phyloP scores from a whole-genome alignment of 768 basidiomycete genomes.

The Macrolepiota albuminosa region DNA sequence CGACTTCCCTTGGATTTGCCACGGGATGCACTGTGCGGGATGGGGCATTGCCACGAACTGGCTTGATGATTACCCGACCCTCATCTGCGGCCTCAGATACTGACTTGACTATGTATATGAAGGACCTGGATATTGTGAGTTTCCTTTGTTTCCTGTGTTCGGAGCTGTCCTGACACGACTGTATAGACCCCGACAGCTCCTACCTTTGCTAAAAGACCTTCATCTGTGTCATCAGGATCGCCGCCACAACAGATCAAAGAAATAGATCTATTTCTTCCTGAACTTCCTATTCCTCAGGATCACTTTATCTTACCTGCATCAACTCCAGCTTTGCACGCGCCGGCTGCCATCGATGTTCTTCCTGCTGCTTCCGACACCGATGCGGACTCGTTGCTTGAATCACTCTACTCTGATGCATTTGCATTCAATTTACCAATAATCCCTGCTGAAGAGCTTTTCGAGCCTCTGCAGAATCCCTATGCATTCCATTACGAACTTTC shows the following conservation, averaged over 20 bases:
- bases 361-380: background rate
- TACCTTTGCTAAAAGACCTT: slow-evolving; percentile 12
- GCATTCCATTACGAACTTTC: slow-evolving; percentile 3
- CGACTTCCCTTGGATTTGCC: slow-evolving; percentile 27
- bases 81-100: slow-evolving; percentile 19
- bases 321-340: background rate
- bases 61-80: slow-evolving; percentile 15
- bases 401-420: slow-evolving; percentile 9
- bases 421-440: slow-evolving; percentile 2
- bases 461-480: slow-evolving; percentile 1
- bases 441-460: slow-evolving; percentile 5
- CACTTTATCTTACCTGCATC: slow-evolving; percentile 9
- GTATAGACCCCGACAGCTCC: slow-evolving; percentile 23
- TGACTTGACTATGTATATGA: slow-evolving; percentile 17
- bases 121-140: slow-evolving; percentile 26
- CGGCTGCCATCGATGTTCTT: background rate
- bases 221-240: background rate
- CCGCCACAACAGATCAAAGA: background rate
- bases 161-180: background rate
- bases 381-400: slow-evolving; percentile 7
- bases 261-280: background rate
- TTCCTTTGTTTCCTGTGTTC: background rate
- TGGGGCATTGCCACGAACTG: slow-evolving; percentile 7
- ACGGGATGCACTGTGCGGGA: slow-evolving; percentile 2
- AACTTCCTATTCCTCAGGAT: background rate